Conservation (phyloP, 768 basidiomycete species). For the Clitopilus hobsonii region DNA sequence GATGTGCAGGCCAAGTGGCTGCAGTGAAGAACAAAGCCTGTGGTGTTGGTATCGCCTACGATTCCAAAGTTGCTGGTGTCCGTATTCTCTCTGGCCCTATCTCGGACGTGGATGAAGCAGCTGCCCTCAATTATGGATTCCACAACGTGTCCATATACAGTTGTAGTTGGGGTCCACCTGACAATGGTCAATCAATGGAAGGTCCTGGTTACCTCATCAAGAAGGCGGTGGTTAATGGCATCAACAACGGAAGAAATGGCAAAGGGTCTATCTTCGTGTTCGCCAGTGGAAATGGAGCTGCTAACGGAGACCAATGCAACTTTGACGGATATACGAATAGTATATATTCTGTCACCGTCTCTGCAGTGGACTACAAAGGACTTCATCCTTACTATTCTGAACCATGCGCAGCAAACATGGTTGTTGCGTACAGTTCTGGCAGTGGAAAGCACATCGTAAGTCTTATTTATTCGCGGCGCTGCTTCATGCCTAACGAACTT, state of each 20-base stretch:
- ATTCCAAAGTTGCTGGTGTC: slow-evolving; percentile 87
- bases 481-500: slow-evolving; percentile 12
- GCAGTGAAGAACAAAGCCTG: slow-evolving; percentile 91
- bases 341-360: slow-evolving; percentile 93
- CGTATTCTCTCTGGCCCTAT: slow-evolving; percentile 95
- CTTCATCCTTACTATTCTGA: slow-evolving; percentile 97
- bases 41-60: slow-evolving; percentile 91
- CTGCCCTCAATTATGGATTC: slow-evolving; percentile 90
- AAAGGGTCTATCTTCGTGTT: slow-evolving; percentile 96
- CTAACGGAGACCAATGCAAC: slow-evolving; percentile 92
- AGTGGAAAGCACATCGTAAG: slow-evolving; percentile 89
- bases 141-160: slow-evolving; percentile 91
- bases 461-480: slow-evolving; percentile 3
- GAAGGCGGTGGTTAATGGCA: slow-evolving; percentile 91
- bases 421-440: slow-evolving; percentile 95
- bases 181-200: slow-evolving; percentile 94
- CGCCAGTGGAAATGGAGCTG: slow-evolving; percentile 94
- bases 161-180: slow-evolving; percentile 98
- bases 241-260: slow-evolving; percentile 83
- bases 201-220: slow-evolving; percentile 86
- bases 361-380: slow-evolving; percentile 91
- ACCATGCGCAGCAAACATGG: slow-evolving; percentile 94
- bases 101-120: slow-evolving; percentile 92
- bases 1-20: slow-evolving; percentile 95
- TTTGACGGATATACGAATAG: slow-evolving; percentile 99